phyloP scores from a whole-genome alignment of 164 flowering plant genomes.

The Dillenia suffruticosa region DNA sequence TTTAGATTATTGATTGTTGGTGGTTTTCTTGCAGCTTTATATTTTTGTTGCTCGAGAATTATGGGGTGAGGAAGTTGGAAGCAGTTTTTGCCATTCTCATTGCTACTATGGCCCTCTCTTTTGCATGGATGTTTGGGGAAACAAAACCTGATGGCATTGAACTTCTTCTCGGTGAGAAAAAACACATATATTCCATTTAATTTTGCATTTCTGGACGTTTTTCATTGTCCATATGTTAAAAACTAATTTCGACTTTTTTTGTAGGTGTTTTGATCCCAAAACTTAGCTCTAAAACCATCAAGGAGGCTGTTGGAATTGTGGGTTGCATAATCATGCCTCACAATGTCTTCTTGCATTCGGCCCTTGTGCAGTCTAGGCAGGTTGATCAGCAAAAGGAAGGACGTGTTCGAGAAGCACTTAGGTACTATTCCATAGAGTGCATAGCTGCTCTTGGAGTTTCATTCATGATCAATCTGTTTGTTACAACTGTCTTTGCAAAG shows the following conservation, averaged over 20 bases:
- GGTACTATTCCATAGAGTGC: slow-evolving; percentile 80
- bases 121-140: slow-evolving; percentile 95
- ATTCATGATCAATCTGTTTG: slow-evolving; percentile 78
- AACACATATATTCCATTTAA: background rate
- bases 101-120: slow-evolving; percentile 78
- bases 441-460: slow-evolving; percentile 59
- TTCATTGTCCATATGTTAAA: too few relatives aligned
- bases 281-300: slow-evolving; percentile 77
- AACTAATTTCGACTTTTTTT: slow-evolving; percentile 3
- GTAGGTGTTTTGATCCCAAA: slow-evolving; percentile 78
- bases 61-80: slow-evolving; percentile 95
- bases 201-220: too few relatives aligned
- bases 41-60: slow-evolving; percentile 86
- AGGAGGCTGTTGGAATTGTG: slow-evolving; percentile 87
- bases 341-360: slow-evolving; percentile 87
- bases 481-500: slow-evolving; percentile 86
- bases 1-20: too few relatives aligned
- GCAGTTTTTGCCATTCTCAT: slow-evolving; percentile 83
- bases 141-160: slow-evolving; percentile 72
- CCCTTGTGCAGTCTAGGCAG: slow-evolving; percentile 85
- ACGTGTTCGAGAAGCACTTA: slow-evolving; percentile 78
- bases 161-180: slow-evolving; percentile 55
- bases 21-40: slow-evolving; percentile 45
- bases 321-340: slow-evolving; percentile 96
- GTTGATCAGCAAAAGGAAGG: slow-evolving; percentile 55